Conservation (phyloP, 2,329 filamentous ascomycete genomes). For the Alternaria sp. region DNA sequence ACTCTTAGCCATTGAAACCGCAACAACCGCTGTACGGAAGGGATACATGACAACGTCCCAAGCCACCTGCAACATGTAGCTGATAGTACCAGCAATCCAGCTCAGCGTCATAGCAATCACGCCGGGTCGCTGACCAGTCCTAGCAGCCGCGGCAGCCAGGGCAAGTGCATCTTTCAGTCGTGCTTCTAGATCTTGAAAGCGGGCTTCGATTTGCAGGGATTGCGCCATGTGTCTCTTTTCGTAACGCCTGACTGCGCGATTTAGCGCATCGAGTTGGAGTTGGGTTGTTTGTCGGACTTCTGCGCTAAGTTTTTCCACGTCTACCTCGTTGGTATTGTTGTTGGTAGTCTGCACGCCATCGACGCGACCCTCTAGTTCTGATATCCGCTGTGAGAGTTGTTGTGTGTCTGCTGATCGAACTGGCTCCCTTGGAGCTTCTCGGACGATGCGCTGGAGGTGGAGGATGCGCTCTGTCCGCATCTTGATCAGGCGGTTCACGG, state of each 20-base stretch:
- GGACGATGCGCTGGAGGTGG: conserved; percentile 78
- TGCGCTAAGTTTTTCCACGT: conserved; percentile 51
- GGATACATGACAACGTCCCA: conserved; percentile 46
- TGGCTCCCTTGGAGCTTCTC: conserved; percentile 31
- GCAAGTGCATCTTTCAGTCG: conserved; percentile 79
- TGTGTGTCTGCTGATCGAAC: conserved; percentile 29
- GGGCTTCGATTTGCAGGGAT: conserved; percentile 76
- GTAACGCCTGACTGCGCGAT: conserved; percentile 86
- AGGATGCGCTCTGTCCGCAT: conserved; percentile 81
- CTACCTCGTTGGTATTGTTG: conserved; percentile 40
- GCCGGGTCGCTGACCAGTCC: conserved; percentile 48
- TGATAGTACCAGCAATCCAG: conserved; percentile 37
- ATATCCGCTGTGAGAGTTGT: conserved; percentile 68
- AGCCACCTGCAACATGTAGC: conserved; percentile 29
- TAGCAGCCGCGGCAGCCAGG: conserved; percentile 74
- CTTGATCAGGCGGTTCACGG: conserved; percentile 80
- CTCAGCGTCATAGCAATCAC: conserved; percentile 38
- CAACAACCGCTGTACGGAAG: conserved; percentile 29
- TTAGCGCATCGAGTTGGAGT: conserved; percentile 86
- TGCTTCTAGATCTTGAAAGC: conserved; percentile 74
- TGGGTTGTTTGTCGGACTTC: conserved; percentile 73
- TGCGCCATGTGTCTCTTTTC: conserved; percentile 86
- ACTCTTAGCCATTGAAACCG: conserved; percentile 24
- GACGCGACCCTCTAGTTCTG: conserved; percentile 71
- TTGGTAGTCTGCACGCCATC: conserved; percentile 50